phyloP scores from a whole-genome alignment of 192 early-diverging fungal genomes.

The Linnemannia exigua region DNA sequence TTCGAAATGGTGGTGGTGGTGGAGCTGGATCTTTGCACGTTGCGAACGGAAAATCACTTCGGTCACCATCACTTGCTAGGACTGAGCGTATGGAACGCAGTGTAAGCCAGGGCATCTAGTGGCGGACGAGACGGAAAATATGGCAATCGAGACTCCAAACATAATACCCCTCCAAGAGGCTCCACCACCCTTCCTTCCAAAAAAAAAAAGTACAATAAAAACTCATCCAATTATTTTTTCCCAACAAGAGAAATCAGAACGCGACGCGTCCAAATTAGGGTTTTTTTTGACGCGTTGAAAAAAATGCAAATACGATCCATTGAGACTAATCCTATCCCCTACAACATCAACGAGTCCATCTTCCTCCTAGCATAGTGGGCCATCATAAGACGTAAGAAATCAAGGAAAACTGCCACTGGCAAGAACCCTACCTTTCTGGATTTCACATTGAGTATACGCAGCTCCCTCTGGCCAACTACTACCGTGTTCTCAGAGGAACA shows the following conservation, averaged over 20 bases:
- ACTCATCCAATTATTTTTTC: neutral
- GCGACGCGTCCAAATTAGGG: too few species aligned
- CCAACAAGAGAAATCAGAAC: neutral
- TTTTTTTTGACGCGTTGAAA: too few species aligned
- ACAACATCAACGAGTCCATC: neutral
- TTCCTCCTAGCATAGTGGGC: neutral
- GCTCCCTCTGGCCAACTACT: neutral
- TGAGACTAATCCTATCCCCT: too few species aligned
- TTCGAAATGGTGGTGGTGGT: neutral
- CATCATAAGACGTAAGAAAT: neutral
- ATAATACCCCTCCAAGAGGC: neutral
- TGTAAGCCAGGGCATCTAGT: neutral
- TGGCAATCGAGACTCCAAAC: neutral
- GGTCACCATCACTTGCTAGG: neutral
- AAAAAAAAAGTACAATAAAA: neutral
- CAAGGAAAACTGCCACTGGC: neutral
- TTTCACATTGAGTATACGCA: neutral
- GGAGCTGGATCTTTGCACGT: neutral
- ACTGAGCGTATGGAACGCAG: neutral
- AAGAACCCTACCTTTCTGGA: neutral
- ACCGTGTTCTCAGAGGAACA: neutral
- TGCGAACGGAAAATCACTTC: neutral
- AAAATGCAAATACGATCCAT: too few species aligned
- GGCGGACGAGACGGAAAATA: neutral
- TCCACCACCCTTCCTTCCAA: neutral